Evolutionary conservation across 306 rosid genomes (phyloP).

Genomic region (Luffa aegyptiaca): DNA sequence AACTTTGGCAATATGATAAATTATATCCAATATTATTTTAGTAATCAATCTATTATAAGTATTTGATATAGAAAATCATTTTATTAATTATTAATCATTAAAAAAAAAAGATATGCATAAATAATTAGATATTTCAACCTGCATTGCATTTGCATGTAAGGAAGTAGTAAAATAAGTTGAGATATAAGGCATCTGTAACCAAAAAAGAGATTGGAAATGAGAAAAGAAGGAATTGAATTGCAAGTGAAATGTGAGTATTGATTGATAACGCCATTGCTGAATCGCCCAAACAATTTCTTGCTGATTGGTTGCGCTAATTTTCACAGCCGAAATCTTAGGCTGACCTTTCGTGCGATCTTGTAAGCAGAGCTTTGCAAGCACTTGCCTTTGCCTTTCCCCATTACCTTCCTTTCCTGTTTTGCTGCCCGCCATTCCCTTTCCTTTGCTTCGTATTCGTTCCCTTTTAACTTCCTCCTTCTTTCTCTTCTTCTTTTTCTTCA

Average conservation of each 20-base stretch:
- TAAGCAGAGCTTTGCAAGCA: neutral
- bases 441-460: neutral
- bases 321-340: conserved; percentile 4
- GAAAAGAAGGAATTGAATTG: neutral
- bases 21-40: too few relatives aligned
- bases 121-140: too few relatives aligned
- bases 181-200: too few relatives aligned
- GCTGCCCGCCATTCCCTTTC: neutral
- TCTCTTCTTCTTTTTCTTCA: neutral
- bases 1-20: too few relatives aligned
- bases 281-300: neutral
- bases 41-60: too few relatives aligned
- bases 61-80: too few relatives aligned
- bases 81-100: too few relatives aligned
- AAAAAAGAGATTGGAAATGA: too few relatives aligned
- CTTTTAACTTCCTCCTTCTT: neutral
- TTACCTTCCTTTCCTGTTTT: neutral
- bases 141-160: too few relatives aligned
- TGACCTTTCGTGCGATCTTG: conserved; percentile 1
- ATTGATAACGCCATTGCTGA: neutral
- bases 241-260: too few relatives aligned
- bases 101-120: too few relatives aligned
- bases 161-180: too few relatives aligned
- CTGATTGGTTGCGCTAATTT: conserved; percentile 7
- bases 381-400: neutral